Evolutionary conservation across 1,139 yeast genomes (phyloP), one percentile per base, ranked within the genome.

Genomic region (Hansenula lynferdii): DNA sequence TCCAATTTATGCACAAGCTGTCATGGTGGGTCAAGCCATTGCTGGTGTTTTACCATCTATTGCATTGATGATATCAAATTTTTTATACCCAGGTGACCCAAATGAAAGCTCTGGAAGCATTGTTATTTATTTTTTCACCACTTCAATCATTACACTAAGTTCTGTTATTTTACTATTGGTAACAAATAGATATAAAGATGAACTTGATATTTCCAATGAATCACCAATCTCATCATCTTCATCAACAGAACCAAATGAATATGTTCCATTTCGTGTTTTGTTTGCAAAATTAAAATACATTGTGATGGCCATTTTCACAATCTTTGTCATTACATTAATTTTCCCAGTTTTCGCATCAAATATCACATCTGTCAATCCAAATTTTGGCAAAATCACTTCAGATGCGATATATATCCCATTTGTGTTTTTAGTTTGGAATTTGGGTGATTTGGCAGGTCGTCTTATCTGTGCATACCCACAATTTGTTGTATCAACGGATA

Each of bases 11-110:
- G 86, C 90, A 14, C 95, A 90, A 53, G 95, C 85, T 0, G 85
- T 85, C 5, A 85, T 92, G 85, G 89, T 89, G 6, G 98, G 98
- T 1, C 96, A 92, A 60, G 96, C 96, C 0, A 68, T 90, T 12
- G 89, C 97, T 0, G 97, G 97, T 1, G 95, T 90, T 0, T 65
- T 90, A 36, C 97, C 97, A 1, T 79, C 96, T 0, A 60, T 83
- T 14, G 83, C 95, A 0, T 67, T 89, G 38, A 79, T 90, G 35
- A 37, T 77, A 1, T 76, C 90, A 1, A 72, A 82, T 31, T 47
- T 76, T 29, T 58, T 74, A 5, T 75, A 75, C 8, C 33, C 42
- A 5, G 57, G 53, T 6, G 53, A 48, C 36, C 40, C 56, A 2
- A 59, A 53, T 17, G n/a, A n/a, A n/a, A n/a, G n/a, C n/a, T n/a